These are phyloP conservation scores for Beta macrorhiza DNA, from an alignment of 179 eudicot genomes.

Conservation along the genomic window DNA sequence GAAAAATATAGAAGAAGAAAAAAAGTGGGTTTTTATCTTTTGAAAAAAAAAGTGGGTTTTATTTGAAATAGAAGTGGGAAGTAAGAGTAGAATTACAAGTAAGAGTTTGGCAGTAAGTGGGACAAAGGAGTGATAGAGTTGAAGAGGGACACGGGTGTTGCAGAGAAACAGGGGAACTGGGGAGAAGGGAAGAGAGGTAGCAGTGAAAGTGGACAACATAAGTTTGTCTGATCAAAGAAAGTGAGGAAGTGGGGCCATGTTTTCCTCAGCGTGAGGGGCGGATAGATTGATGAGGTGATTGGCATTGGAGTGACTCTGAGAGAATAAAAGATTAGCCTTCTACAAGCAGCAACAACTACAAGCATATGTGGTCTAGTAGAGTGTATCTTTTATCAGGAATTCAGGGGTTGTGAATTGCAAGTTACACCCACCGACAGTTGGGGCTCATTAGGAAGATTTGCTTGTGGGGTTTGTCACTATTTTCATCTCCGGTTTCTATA, in stretches of 20 bases:
- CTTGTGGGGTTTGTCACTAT: background rate
- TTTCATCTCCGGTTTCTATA: no score
- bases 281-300: constrained; percentile 12
- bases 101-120: background rate
- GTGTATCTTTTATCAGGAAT: no score
- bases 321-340: no score
- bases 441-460: background rate
- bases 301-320: background rate
- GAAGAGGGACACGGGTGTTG: constrained; percentile 16
- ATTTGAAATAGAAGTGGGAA: background rate
- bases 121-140: background rate
- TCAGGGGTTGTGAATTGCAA: background rate
- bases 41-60: background rate
- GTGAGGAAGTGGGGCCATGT: constrained; percentile 3
- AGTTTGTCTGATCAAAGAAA: background rate
- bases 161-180: constrained; percentile 4
- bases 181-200: background rate
- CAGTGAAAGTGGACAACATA: constrained; percentile 15
- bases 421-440: constrained; percentile 9
- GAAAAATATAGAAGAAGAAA: background rate
- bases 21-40: background rate
- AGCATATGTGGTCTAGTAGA: no score
- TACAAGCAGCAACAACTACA: no score
- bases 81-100: background rate
- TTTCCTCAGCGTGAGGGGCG: background rate